Percentiles rank a stretch among this genome's conserved stretches.
Conservation (phyloP, 116 monocot genomes). For the Cymodocea nodosa region DNA sequence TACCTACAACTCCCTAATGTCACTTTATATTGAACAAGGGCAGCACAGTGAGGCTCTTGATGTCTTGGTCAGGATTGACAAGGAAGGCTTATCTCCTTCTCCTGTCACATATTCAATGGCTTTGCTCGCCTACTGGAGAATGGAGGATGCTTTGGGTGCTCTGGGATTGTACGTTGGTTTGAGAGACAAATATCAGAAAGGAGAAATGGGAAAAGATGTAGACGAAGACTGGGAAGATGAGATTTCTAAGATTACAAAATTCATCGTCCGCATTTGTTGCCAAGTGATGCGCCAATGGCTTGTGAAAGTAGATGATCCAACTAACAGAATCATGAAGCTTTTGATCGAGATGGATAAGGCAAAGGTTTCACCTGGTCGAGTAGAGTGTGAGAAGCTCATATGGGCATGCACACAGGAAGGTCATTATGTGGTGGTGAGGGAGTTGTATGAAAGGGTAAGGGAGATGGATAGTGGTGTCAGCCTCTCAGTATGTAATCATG, state of each 20-base stretch:
- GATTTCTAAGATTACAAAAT: slow-evolving; percentile 48
- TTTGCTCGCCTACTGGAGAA: slow-evolving; percentile 56
- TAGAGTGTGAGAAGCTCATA: slow-evolving; percentile 51
- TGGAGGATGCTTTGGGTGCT: slow-evolving; percentile 62
- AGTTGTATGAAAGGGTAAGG: slow-evolving; percentile 66
- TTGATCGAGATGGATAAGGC: slow-evolving; percentile 51
- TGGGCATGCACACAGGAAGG: slow-evolving; percentile 71
- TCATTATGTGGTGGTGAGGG: slow-evolving; percentile 55
- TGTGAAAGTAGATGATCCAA: slow-evolving; percentile 26
- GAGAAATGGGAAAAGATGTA: slow-evolving; percentile 19
- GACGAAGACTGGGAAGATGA: slow-evolving; percentile 49
- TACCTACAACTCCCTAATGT: slow-evolving; percentile 84
- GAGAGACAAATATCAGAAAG: slow-evolving; percentile 36
- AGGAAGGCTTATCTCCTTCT: slow-evolving; percentile 44
- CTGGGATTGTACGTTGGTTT: slow-evolving; percentile 35
- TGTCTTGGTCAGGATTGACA: slow-evolving; percentile 36
- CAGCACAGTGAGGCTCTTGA: slow-evolving; percentile 27
- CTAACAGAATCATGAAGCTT: slow-evolving; percentile 34
- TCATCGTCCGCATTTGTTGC: slow-evolving; percentile 45
- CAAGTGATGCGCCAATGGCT: slow-evolving; percentile 60
- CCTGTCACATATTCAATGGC: slow-evolving; percentile 56
- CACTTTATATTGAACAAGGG: slow-evolving; percentile 54
- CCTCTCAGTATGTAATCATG: slow-evolving; percentile 79
- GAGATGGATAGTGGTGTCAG: slow-evolving; percentile 42
- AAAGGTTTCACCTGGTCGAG: slow-evolving; percentile 14